These are phyloP conservation scores for Calonectria ilicicola DNA, from an alignment of 2,329 filamentous ascomycete species.

Conservation along the genomic window DNA sequence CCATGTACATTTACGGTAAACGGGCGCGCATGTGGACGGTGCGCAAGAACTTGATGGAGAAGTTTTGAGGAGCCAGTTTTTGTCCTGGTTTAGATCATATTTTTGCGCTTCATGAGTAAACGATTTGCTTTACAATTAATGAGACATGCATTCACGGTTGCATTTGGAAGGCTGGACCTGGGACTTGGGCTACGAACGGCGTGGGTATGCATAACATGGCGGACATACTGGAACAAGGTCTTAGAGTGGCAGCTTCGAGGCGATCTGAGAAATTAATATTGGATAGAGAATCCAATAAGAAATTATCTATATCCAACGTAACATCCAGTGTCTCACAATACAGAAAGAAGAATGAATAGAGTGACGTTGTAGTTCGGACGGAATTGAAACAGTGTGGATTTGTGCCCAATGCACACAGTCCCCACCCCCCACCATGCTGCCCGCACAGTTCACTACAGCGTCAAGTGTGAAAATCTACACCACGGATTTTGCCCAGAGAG, in stretches of 20 bases:
- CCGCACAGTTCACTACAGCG: slow-evolving; percentile 32
- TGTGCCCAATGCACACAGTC: slow-evolving; percentile 20
- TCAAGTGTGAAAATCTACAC: slow-evolving; percentile 31
- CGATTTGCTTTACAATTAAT: background rate
- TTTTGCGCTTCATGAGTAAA: background rate
- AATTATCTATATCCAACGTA: no score
- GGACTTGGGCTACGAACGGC: background rate
- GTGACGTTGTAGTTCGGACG: no score
- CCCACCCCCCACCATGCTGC: slow-evolving; percentile 28
- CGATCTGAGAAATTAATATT: background rate
- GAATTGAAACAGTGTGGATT: slow-evolving; percentile 1
- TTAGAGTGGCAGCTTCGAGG: background rate
- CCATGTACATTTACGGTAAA: slow-evolving; percentile 96
- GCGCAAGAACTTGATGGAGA: slow-evolving; percentile 87
- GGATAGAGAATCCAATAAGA: no score
- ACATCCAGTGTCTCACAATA: no score
- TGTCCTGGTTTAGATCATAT: no score
- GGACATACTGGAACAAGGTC: background rate
- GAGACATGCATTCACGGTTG: slow-evolving; percentile 1
- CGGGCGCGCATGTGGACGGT: slow-evolving; percentile 94
- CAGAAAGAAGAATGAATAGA: no score
- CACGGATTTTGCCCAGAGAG: background rate
- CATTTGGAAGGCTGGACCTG: background rate
- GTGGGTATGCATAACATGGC: background rate
- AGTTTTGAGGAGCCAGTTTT: slow-evolving; percentile 56